phyloP scores from a whole-genome alignment of 2,329 filamentous ascomycete species.

The Ophiostoma australiae region DNA sequence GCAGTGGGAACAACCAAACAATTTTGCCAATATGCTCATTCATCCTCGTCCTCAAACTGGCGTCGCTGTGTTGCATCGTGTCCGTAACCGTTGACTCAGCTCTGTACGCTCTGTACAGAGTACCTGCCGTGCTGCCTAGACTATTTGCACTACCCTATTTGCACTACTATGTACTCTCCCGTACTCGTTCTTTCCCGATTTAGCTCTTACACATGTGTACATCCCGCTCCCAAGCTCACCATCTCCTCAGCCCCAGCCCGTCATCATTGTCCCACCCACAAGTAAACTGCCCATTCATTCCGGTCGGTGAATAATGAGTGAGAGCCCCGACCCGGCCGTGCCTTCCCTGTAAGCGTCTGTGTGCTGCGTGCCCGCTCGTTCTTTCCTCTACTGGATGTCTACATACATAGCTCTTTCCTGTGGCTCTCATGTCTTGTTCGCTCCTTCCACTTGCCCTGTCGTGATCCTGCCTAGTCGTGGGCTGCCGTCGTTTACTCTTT shows the following conservation, averaged over 20 bases:
- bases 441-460: not conserved
- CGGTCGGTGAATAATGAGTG: not conserved
- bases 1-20: too few species aligned
- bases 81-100: not conserved
- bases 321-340: not conserved
- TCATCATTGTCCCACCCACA: not conserved
- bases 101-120: not conserved
- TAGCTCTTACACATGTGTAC: slow-evolving; percentile 8
- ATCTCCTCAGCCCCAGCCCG: slow-evolving; percentile 5
- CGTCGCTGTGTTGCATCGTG: not conserved
- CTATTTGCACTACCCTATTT: not conserved
- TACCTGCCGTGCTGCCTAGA: not conserved
- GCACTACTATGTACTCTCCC: not conserved
- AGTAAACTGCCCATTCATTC: not conserved
- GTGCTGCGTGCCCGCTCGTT: not conserved
- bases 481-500: not conserved
- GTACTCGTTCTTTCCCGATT: slow-evolving; percentile 14
- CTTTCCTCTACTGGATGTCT: not conserved
- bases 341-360: not conserved
- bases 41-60: not conserved
- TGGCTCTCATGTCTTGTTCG: not conserved
- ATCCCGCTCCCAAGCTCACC: not conserved
- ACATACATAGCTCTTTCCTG: not conserved
- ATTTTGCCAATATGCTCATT: too few species aligned
- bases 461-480: not conserved